Percentiles rank a stretch among this genome's conserved stretches.
phyloP scores from a whole-genome alignment of 768 basidiomycete genomes.

The Naganishia antarctica region DNA sequence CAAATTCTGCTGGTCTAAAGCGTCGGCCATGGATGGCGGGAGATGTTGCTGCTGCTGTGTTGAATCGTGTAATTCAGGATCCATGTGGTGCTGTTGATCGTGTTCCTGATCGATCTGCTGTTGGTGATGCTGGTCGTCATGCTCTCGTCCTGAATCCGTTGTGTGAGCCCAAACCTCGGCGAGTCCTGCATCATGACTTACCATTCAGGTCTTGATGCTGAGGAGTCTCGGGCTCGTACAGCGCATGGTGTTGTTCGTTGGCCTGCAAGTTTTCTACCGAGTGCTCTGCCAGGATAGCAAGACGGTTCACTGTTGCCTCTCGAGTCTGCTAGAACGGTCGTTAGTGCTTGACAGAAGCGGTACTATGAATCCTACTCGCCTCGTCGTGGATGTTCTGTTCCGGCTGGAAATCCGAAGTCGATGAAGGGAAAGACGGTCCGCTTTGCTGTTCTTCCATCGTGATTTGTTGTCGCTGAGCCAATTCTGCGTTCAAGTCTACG shows the following conservation, averaged over 20 bases:
- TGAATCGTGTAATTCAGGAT: conserved; percentile 9
- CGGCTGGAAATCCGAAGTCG: conserved; percentile 7
- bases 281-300: conserved; percentile 26
- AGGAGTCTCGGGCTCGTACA: conserved; percentile 18
- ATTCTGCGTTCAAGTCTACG: no score
- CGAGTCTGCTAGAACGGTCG: neutral
- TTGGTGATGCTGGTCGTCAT: neutral
- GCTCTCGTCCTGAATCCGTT: conserved; percentile 3
- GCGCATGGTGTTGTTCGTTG: conserved; percentile 4
- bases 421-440: neutral
- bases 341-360: neutral
- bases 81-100: conserved; percentile 21
- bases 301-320: conserved; percentile 16
- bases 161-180: neutral
- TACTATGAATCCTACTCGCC: neutral
- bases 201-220: conserved; percentile 22
- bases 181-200: neutral
- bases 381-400: conserved; percentile 1
- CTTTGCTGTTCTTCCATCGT: conserved; percentile 16
- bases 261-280: conserved; percentile 15
- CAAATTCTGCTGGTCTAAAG: conserved; percentile 23
- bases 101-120: conserved; percentile 17
- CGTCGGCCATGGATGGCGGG: conserved; percentile 27
- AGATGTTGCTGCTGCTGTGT: conserved; percentile 12
- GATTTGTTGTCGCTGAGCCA: neutral